A percentile compares a stretch with the other conserved stretches of the same genome.
Evolutionary conservation across 2,329 filamentous ascomycete species (phyloP).

Genomic region (Calycina herbarum): DNA sequence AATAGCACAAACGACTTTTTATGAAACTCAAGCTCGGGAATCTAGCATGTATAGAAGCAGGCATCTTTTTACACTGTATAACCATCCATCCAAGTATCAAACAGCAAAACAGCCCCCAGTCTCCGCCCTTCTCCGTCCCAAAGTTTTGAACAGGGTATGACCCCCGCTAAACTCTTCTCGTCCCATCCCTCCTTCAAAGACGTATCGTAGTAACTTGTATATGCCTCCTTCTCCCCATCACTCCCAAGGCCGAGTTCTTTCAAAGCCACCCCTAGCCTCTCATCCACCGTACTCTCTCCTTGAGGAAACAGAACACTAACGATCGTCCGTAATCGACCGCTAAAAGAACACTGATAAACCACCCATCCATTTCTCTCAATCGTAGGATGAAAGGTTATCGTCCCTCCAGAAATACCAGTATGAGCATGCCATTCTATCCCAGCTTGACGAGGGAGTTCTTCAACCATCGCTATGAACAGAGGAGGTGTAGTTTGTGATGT

Average conservation of each 20-base stretch:
- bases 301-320: conserved; percentile 13
- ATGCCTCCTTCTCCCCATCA: neutral
- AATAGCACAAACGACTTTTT: no score
- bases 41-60: neutral
- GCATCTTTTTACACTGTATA: neutral
- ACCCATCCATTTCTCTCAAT: conserved; percentile 10
- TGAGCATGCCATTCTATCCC: conserved; percentile 83
- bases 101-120: conserved; percentile 31
- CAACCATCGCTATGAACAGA: conserved; percentile 74
- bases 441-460: conserved; percentile 71
- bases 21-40: no score
- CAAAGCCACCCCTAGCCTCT: conserved; percentile 4
- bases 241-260: neutral
- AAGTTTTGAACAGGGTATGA: conserved; percentile 45
- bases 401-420: conserved; percentile 50
- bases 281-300: neutral
- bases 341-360: conserved; percentile 22
- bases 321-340: conserved; percentile 12
- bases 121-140: conserved; percentile 43
- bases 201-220: conserved; percentile 26
- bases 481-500: conserved; percentile 54
- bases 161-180: conserved; percentile 19
- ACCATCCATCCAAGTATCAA: conserved; percentile 5
- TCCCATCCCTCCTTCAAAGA: conserved; percentile 11
- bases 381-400: conserved; percentile 18